Evolutionary conservation across 2,329 filamentous ascomycete genomes (phyloP).

Genomic region (Chalaropsis ovoidea): DNA sequence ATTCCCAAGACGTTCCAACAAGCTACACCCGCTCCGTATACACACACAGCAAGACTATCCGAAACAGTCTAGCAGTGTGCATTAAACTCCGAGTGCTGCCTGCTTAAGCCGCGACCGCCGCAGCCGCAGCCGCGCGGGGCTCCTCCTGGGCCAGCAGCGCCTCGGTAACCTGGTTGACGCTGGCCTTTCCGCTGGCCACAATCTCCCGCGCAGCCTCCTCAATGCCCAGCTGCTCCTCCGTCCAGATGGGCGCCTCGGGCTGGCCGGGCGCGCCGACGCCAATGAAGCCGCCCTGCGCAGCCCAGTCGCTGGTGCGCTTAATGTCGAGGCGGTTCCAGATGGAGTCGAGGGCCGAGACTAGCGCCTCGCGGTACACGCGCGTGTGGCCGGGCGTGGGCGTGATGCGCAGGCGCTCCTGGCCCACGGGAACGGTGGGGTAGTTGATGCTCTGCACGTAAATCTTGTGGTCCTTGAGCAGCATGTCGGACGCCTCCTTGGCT

Average conservation of each 20-base stretch:
- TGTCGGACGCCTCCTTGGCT: slow-evolving; percentile 83
- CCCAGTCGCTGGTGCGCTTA: slow-evolving; percentile 90
- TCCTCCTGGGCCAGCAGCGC: slow-evolving; percentile 20
- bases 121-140: neutral
- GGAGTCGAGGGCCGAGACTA: slow-evolving; percentile 71
- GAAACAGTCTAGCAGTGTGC: neutral
- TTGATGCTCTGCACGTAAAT: slow-evolving; percentile 99
- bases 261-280: slow-evolving; percentile 70
- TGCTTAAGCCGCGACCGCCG: neutral
- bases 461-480: slow-evolving; percentile 77
- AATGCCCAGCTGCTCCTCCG: slow-evolving; percentile 74
- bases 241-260: slow-evolving; percentile 71
- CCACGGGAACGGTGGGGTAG: slow-evolving; percentile 93
- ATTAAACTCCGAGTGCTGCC: neutral
- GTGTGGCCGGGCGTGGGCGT: slow-evolving; percentile 91
- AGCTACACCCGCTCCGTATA: neutral
- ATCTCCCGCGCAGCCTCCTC: slow-evolving; percentile 55
- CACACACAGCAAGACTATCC: neutral
- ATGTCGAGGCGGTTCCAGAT: slow-evolving; percentile 85
- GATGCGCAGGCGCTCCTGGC: slow-evolving; percentile 92
- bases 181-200: slow-evolving; percentile 33
- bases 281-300: slow-evolving; percentile 81
- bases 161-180: slow-evolving; percentile 20
- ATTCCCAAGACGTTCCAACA: neutral
- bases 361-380: slow-evolving; percentile 67